Evolutionary conservation across 2,329 filamentous ascomycete genomes (phyloP), one percentile per base, ranked within the genome.

Genomic region (Exophiala dermatitidis): DNA sequence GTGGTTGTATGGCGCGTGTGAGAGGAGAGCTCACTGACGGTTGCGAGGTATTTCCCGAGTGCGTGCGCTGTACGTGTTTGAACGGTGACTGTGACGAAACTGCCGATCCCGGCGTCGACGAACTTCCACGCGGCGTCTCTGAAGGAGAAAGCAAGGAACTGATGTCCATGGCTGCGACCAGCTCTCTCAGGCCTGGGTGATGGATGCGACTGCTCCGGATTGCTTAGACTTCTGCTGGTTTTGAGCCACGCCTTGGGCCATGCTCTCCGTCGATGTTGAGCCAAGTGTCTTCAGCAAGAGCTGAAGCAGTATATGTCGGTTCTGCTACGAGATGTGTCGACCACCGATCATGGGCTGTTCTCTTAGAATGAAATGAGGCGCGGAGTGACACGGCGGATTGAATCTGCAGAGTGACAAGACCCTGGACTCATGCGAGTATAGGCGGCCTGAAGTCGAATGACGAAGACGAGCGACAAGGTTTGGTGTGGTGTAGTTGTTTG

Each of bases 1-100:
- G 57, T 12, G 64, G 59, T n/a, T 63, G 62, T n/a, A 62, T 57
- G n/a, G 60, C 50, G 45, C 72, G 69, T 41, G 71, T 69, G 32
- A 74, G 65, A 37, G 72, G 71, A 4, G 72, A 74, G 8, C 68
- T 69, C 32, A 65, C 67, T 61, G 71, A 28, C 29, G 47, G 29
- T 42, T 53, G 50, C n/a, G 43, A 29, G 30, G 46, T 29, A 41
- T 37, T 48, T 36, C 64, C 64, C 26, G 69, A 63, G 47, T 68
- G 67, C 50, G 64, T 59, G 58, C 72, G 67, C 33, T 68, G 66
- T 48, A 71, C 55, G 53, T 63, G 62, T 59, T 71, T 71, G 52
- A 67, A 68, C 45, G 70, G 62, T 32, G 70, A 66, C 32, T 62
- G 64, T 19, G 62, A 63, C 31, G 67, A 66, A 9, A 69, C 66